These are phyloP conservation scores for Pouteria campechiana DNA, from an alignment of 179 eudicot species.

Conservation along the genomic window DNA sequence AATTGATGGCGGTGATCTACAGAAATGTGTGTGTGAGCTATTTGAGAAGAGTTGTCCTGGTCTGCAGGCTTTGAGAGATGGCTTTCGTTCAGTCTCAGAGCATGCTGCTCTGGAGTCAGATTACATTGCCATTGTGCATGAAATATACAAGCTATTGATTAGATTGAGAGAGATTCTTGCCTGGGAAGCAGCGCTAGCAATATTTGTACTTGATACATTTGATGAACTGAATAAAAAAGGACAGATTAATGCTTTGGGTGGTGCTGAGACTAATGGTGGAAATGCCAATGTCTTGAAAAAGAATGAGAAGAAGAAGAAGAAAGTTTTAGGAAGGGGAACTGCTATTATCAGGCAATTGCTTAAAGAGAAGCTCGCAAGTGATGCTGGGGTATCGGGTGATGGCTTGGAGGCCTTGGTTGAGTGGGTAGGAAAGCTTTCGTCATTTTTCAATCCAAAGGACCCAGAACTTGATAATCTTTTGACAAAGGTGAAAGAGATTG, in stretches of 20 bases:
- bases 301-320: constrained; percentile 50
- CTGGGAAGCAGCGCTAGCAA: constrained; percentile 62
- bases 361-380: constrained; percentile 36
- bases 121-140: constrained; percentile 38
- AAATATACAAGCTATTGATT: constrained; percentile 26
- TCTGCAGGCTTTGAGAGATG: constrained; percentile 15
- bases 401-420: constrained; percentile 11
- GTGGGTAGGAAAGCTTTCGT: constrained; percentile 20
- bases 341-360: constrained; percentile 40
- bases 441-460: constrained; percentile 44
- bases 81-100: constrained; percentile 12
- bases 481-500: constrained; percentile 65
- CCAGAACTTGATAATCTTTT: constrained; percentile 28
- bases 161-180: constrained; percentile 33
- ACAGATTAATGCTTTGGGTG: background rate
- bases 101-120: constrained; percentile 24
- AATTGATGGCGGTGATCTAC: constrained; percentile 21
- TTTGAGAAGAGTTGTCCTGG: constrained; percentile 27
- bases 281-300: constrained; percentile 29
- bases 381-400: constrained; percentile 10
- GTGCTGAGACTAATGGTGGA: constrained; percentile 11
- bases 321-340: constrained; percentile 74
- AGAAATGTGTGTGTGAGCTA: constrained; percentile 17
- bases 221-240: constrained; percentile 18
- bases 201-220: constrained; percentile 50